A percentile compares a stretch with the other conserved stretches of the same genome.
phyloP scores from a whole-genome alignment of 1,284 basidiomycete genomes.

The Trametes versicolor region DNA sequence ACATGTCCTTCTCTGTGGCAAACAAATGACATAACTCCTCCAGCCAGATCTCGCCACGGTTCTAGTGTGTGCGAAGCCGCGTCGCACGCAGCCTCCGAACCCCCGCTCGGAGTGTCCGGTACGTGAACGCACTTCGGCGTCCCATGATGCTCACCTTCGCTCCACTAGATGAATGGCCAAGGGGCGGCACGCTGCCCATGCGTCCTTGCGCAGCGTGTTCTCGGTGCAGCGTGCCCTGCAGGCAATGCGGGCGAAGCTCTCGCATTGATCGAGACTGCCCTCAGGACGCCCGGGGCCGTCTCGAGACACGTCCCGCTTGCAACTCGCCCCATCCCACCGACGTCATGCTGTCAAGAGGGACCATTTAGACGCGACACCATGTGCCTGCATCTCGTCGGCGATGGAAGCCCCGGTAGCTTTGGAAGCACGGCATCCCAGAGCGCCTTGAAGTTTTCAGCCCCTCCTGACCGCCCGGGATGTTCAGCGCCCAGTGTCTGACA shows the following conservation, averaged over 20 bases:
- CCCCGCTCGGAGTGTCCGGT: slow-evolving; percentile 16
- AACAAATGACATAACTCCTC: neutral
- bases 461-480: slow-evolving; percentile 12
- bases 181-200: slow-evolving; percentile 13
- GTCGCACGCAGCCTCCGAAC: neutral
- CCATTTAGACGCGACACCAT: slow-evolving; percentile 1
- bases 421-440: slow-evolving; percentile 9
- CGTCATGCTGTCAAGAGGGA: slow-evolving; percentile 17
- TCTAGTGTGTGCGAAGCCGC: slow-evolving; percentile 10
- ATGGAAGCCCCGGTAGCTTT: slow-evolving; percentile 7
- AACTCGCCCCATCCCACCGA: slow-evolving; percentile 14
- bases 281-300: slow-evolving; percentile 6
- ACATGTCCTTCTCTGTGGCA: neutral
- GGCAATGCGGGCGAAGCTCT: slow-evolving; percentile 19
- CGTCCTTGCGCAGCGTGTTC: slow-evolving; percentile 10
- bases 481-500: slow-evolving; percentile 4
- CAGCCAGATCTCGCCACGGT: slow-evolving; percentile 5
- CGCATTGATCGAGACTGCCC: slow-evolving; percentile 24
- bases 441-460: slow-evolving; percentile 13
- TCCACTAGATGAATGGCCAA: slow-evolving; percentile 25
- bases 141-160: slow-evolving; percentile 24
- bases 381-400: slow-evolving; percentile 19
- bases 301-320: slow-evolving; percentile 13
- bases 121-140: slow-evolving; percentile 17
- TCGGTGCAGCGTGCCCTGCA: slow-evolving; percentile 18